Evolutionary conservation across 768 basidiomycete genomes (phyloP).

Genomic region (Asterophora parasitica): DNA sequence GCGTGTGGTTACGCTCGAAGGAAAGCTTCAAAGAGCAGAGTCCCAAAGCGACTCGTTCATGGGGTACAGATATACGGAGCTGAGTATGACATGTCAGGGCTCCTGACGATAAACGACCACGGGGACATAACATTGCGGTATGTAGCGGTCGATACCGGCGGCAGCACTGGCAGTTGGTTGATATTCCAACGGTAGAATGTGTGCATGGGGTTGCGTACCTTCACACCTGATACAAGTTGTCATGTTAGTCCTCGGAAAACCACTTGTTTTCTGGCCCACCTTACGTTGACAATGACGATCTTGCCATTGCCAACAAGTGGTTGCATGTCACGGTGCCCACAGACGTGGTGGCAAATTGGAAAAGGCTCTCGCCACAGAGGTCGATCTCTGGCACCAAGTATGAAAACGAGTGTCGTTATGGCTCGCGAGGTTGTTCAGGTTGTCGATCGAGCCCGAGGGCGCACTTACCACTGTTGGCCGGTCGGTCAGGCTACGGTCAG

Average conservation of each 20-base stretch:
- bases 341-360: background rate
- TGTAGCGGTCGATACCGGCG: too few relatives aligned
- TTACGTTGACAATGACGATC: too few relatives aligned
- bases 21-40: background rate
- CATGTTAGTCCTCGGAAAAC: background rate
- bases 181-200: background rate
- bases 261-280: background rate
- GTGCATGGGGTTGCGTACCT: background rate
- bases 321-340: background rate
- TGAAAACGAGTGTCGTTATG: too few relatives aligned
- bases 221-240: background rate
- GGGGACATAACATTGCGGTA: background rate
- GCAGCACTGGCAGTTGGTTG: too few relatives aligned
- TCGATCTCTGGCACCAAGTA: background rate
- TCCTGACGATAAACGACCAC: background rate
- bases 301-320: too few relatives aligned
- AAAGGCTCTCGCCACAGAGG: background rate
- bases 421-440: too few relatives aligned
- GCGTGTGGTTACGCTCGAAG: background rate
- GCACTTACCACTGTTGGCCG: too few relatives aligned
- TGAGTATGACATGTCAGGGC: background rate
- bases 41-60: background rate
- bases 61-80: background rate
- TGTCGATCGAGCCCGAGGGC: too few relatives aligned
- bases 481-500: too few relatives aligned